Conservation (phyloP, 352 stramenopile genomes). For the Sclerospora graminicola region DNA sequence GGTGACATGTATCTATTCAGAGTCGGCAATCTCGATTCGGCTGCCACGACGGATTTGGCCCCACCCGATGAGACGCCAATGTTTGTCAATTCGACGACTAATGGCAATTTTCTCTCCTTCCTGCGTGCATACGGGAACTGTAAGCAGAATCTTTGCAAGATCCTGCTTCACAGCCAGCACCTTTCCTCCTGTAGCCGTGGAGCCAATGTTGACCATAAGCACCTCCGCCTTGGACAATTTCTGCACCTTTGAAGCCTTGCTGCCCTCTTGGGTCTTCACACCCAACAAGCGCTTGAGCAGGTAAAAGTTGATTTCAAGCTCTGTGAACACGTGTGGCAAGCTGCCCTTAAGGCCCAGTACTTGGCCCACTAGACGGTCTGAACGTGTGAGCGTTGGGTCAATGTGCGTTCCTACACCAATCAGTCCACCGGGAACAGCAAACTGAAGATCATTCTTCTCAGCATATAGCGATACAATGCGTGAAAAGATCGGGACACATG, state of each 20-base stretch:
- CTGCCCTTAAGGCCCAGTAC: constrained; percentile 95
- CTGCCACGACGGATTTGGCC: constrained; percentile 97
- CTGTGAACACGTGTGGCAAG: constrained; percentile 97
- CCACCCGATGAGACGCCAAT: constrained; percentile 99
- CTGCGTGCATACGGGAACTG: constrained; percentile 98
- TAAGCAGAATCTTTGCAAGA: constrained; percentile 98
- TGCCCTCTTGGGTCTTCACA: constrained; percentile 98
- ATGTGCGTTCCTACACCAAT: constrained; percentile 99
- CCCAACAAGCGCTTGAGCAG: constrained; percentile 97
- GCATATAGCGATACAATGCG: constrained; percentile 96
- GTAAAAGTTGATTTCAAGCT: constrained; percentile 99
- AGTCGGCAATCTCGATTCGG: constrained; percentile 87
- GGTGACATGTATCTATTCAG: constrained; percentile 67
- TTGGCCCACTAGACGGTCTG: constrained; percentile 98
- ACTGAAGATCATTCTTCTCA: constrained; percentile 99
- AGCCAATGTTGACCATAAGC: constrained; percentile 99
- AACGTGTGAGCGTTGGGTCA: constrained; percentile 97
- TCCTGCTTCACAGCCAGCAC: constrained; percentile 94
- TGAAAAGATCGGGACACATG: constrained; percentile 89
- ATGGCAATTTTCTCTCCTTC: constrained; percentile 99
- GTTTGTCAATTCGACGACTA: constrained; percentile 97
- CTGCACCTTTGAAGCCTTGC: constrained; percentile 98
- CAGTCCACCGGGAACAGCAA: constrained; percentile 96
- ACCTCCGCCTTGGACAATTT: constrained; percentile 99
- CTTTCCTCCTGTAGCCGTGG: constrained; percentile 96